Percentiles rank a stretch among this genome's conserved stretches.
Conservation (phyloP, 169 alveolate genomes). For the Hepatocystis sp. region DNA sequence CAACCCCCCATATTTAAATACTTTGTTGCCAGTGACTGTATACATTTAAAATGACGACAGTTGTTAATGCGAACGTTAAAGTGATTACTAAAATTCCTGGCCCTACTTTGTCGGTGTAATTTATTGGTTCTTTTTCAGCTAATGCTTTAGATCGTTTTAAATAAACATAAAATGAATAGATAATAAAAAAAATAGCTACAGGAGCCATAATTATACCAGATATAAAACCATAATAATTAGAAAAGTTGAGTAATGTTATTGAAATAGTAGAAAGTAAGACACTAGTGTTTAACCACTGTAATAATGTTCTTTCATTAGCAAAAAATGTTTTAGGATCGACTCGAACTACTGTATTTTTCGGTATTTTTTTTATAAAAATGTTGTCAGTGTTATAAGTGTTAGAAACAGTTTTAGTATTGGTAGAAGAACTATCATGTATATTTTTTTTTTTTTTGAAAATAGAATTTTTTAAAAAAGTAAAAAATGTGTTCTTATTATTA, state of each 20-base stretch:
- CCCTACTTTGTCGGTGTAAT: slow-evolving; percentile 84
- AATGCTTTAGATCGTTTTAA: slow-evolving; percentile 82
- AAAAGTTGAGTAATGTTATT: slow-evolving; percentile 83
- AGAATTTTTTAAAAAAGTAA: slow-evolving; percentile 25
- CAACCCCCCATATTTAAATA: too few relatives aligned
- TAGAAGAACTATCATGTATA: too few relatives aligned
- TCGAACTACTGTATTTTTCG: slow-evolving; percentile 79
- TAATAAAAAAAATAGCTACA: slow-evolving; percentile 84
- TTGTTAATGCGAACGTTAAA: slow-evolving; percentile 67
- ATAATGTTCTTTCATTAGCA: slow-evolving; percentile 86
- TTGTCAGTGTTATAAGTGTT: too few relatives aligned
- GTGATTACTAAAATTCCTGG: slow-evolving; percentile 79
- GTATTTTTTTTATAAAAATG: slow-evolving; percentile 9
- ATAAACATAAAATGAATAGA: slow-evolving; percentile 83
- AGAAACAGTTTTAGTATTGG: too few relatives aligned
- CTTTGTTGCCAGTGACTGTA: slow-evolving; percentile 57
- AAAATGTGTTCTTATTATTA: not conserved
- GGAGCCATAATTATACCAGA: slow-evolving; percentile 87
- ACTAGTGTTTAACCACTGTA: slow-evolving; percentile 87
- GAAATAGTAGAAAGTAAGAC: slow-evolving; percentile 85
- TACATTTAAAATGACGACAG: slow-evolving; percentile 75
- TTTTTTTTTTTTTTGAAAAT: slow-evolving; percentile 14
- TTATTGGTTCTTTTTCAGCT: slow-evolving; percentile 84
- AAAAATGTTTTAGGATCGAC: slow-evolving; percentile 89
- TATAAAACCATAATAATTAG: slow-evolving; percentile 79